phyloP scores from a whole-genome alignment of 192 early-diverging fungal genomes.

The Coemansia sp. region DNA sequence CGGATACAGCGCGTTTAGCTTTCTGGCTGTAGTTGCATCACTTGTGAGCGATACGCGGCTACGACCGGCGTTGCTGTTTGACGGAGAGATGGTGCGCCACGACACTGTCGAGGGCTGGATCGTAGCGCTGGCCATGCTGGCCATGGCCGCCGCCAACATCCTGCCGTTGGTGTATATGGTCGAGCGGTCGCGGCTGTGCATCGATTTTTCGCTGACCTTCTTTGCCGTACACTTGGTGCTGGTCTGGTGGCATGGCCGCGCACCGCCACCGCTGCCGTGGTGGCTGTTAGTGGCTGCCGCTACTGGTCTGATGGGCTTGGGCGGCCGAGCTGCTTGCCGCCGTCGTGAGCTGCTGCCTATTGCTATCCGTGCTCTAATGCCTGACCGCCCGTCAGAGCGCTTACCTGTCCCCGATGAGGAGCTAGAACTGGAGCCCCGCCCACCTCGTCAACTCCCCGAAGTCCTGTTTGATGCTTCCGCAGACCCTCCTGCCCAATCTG shows the following conservation, averaged over 20 bases:
- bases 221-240: conserved; percentile 42
- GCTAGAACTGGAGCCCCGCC: conserved; percentile 25
- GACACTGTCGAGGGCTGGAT: conserved; percentile 50
- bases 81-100: conserved; percentile 25
- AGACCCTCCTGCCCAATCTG: not conserved
- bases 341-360: conserved; percentile 53
- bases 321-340: conserved; percentile 45
- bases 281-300: conserved; percentile 22
- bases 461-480: conserved; percentile 26
- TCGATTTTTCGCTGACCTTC: conserved; percentile 53
- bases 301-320: conserved; percentile 32
- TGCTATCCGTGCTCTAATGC: conserved; percentile 43
- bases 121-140: conserved; percentile 18
- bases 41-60: conserved; percentile 24
- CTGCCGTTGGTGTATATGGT: conserved; percentile 53
- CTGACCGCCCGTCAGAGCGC: conserved; percentile 24
- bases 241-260: conserved; percentile 25
- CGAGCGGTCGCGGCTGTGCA: conserved; percentile 49
- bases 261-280: conserved; percentile 29
- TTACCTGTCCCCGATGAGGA: conserved; percentile 18
- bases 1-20: conserved; percentile 39
- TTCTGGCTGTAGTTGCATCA: conserved; percentile 20
- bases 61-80: conserved; percentile 34
- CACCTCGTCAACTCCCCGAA: conserved; percentile 4
- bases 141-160: conserved; percentile 30